These are phyloP conservation scores for Gossypium thurberi DNA, from an alignment of 345 rosid genomes.

Conservation along the genomic window DNA sequence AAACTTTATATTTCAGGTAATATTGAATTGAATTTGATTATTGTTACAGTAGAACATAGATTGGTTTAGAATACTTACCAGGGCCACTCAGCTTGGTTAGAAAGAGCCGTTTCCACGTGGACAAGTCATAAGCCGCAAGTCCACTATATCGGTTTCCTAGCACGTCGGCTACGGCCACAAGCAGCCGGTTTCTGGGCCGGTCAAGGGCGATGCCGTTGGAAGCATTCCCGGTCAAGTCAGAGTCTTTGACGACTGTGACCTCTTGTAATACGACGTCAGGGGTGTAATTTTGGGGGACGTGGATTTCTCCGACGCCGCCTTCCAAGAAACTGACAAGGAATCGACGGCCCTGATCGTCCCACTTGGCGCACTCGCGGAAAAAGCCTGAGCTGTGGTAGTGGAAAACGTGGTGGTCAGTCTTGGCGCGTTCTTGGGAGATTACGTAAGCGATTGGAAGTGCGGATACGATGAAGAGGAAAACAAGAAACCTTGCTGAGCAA, in stretches of 20 bases:
- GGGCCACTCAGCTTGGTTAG: constrained; percentile 54
- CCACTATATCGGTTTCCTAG: constrained; percentile 52
- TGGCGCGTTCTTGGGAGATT: constrained; percentile 46
- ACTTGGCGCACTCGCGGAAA: constrained; percentile 84
- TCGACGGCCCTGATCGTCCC: constrained; percentile 62
- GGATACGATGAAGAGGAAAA: constrained; percentile 46
- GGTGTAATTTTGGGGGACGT: constrained; percentile 35
- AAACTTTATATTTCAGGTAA: background rate
- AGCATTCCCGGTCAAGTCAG: constrained; percentile 60
- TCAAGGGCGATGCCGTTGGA: constrained; percentile 64
- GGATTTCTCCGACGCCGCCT: constrained; percentile 67
- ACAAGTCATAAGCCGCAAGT: constrained; percentile 75
- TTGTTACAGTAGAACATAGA: background rate
- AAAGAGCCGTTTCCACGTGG: constrained; percentile 74
- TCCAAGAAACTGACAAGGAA: constrained; percentile 78
- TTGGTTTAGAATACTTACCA: constrained; percentile 27
- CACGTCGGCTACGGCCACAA: constrained; percentile 57
- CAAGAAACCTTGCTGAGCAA: constrained; percentile 37
- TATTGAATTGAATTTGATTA: background rate
- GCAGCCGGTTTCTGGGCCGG: constrained; percentile 57
- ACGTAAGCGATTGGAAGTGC: constrained; percentile 67
- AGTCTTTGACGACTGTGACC: constrained; percentile 51
- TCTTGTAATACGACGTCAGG: constrained; percentile 36
- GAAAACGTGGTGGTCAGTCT: constrained; percentile 54
- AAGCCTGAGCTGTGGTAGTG: constrained; percentile 65